These are phyloP conservation scores for Zalerion maritima DNA, from an alignment of 495 filamentous ascomycete species.

Conservation along the genomic window DNA sequence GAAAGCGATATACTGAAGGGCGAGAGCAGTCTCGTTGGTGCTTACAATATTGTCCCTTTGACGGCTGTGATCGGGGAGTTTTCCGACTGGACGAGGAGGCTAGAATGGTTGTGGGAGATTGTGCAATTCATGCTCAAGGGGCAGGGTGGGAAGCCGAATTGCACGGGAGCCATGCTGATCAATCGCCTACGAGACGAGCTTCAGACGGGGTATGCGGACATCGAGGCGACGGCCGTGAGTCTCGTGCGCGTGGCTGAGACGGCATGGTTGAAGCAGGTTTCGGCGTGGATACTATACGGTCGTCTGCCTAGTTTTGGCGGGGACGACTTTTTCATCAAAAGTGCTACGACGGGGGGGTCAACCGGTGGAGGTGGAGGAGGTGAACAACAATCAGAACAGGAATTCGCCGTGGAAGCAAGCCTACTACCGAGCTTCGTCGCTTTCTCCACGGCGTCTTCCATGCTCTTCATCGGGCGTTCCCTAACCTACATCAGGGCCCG, in stretches of 20 bases:
- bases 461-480: conserved; percentile 82
- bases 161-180: conserved; percentile 57
- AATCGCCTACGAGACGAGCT: conserved; percentile 56
- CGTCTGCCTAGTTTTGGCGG: conserved; percentile 55
- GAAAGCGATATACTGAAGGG: conserved; percentile 60
- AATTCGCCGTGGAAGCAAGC: conserved; percentile 38
- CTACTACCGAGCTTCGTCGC: conserved; percentile 71
- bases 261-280: conserved; percentile 80
- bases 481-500: conserved; percentile 60
- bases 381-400: conserved; percentile 12
- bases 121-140: conserved; percentile 45
- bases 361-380: conserved; percentile 22
- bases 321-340: conserved; percentile 71
- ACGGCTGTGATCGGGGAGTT: conserved; percentile 75
- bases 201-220: conserved; percentile 78
- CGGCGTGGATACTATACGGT: conserved; percentile 83
- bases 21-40: conserved; percentile 62
- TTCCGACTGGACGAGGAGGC: conserved; percentile 61
- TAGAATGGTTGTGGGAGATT: conserved; percentile 79
- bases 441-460: conserved; percentile 56
- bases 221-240: conserved; percentile 56
- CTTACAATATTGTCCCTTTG: conserved; percentile 82
- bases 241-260: conserved; percentile 67
- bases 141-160: conserved; percentile 15
- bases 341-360: too few relatives aligned